Evolutionary conservation across 2,329 filamentous ascomycete species (phyloP).

Genomic region (Tolypocladium pustulatum): DNA sequence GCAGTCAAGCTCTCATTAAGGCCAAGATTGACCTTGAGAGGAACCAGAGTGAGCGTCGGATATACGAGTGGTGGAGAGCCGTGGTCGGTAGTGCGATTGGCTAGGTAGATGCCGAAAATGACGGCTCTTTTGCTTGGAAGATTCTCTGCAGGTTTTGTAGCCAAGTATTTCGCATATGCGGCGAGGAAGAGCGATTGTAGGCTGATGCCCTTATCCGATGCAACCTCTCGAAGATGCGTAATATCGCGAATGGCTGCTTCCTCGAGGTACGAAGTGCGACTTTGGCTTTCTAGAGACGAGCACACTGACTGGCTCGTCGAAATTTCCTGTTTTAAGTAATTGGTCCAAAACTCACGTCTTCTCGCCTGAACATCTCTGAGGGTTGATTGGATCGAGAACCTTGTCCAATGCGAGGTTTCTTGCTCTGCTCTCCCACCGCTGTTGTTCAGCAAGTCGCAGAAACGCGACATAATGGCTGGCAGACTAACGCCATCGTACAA

Average conservation of each 20-base stretch:
- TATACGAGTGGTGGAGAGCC: conserved; percentile 35
- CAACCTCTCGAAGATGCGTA: conserved; percentile 15
- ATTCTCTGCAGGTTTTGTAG: conserved; percentile 18
- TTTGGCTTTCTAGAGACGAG: conserved; percentile 1
- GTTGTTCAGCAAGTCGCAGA: conserved; percentile 8
- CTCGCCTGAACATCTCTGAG: conserved; percentile 2
- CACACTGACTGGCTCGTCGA: not conserved
- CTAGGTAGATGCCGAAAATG: conserved; percentile 71
- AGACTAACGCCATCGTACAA: conserved; percentile 82
- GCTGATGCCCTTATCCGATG: conserved; percentile 46
- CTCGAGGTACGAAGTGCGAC: conserved; percentile 26
- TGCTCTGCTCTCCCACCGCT: not conserved
- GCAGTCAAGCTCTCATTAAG: conserved; percentile 25
- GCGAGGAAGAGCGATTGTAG: conserved; percentile 70
- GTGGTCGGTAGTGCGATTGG: conserved; percentile 54
- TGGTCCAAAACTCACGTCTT: conserved; percentile 28
- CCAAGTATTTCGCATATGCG: conserved; percentile 44
- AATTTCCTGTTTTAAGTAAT: conserved; percentile 21
- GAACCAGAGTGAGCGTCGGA: conserved; percentile 73
- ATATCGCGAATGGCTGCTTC: conserved; percentile 33
- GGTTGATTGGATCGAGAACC: conserved; percentile 7
- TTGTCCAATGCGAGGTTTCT: conserved; percentile 15
- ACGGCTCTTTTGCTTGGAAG: conserved; percentile 18
- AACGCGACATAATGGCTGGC: conserved; percentile 43
- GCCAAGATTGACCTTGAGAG: conserved; percentile 45